Base-by-base conservation (phyloP, 345 rosid genomes). In the Aquilaria malaccensis region DNA sequence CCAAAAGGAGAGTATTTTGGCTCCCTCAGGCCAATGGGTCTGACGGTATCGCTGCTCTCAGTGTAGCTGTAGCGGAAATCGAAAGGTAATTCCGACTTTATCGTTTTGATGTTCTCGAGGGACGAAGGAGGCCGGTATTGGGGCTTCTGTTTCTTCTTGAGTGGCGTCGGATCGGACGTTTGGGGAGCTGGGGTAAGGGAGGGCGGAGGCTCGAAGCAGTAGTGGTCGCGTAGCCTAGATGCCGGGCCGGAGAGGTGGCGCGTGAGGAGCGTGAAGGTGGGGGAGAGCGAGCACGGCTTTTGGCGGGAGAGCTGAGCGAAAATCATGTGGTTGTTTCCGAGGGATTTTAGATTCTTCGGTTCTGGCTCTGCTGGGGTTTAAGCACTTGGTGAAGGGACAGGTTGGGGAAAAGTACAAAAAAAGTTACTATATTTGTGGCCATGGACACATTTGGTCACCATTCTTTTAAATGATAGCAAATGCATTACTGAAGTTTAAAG, bases 1-100 rank as follows among this genome's bases (percentile, higher is more conserved):
- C 99, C 96, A 13, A 94, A 90, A 0, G 99, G 97, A 3, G 97
- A 88, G 79, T 86, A 94, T 66, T 94, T 94, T 31, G 97, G 97
- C 68, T 90, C 96, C 72, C 99, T 78, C 37, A 94, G 75, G 6
- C 99, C 99, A 50, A 86, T 90, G 2, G 99, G 88, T 67, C 96
- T 74, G 49, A 83, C 95, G 46, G 11, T 30, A 47, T 76, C 80
- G 64, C 72, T 81, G 68, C 91, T 88, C 81, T 86, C 95, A 4
- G 99, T 88, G 81, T 94, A 90, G 63, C 97, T 94, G 67, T 76
- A 82, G 56, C 96, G 77, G 71, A 90, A 90, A 80, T 90, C 97
- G 60, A 94, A 88, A 2, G 91, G 96, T 7, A 86, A 79, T 60
- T 86, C 79, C 47, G 95, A 82, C 51, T 58, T 75, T 6, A 48